Evolutionary conservation across 257 asterid species (phyloP).

Genomic region (Solanum tarijense): DNA sequence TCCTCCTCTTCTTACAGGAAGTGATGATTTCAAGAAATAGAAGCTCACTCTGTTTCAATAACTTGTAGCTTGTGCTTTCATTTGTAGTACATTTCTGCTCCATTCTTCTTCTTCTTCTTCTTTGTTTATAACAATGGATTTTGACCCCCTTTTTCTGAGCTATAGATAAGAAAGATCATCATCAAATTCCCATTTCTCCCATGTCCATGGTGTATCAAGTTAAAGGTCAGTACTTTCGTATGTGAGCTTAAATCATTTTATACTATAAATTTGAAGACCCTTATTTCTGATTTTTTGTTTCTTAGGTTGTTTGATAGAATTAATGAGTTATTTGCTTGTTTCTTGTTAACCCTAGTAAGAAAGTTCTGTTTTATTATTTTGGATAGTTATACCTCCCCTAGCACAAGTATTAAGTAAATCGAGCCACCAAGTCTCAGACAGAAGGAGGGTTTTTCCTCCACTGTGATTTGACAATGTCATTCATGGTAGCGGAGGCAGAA

Average conservation of each 20-base stretch:
- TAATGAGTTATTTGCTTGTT: background rate
- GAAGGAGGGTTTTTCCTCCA: background rate
- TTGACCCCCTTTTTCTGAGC: background rate
- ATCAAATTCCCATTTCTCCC: background rate
- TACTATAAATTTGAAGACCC: background rate
- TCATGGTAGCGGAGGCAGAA: background rate
- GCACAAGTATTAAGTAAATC: background rate
- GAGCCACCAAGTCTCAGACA: background rate
- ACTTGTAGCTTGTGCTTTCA: background rate
- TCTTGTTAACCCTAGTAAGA: background rate
- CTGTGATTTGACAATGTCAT: background rate
- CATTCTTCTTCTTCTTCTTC: background rate
- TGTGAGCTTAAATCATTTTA: background rate
- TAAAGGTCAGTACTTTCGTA: background rate
- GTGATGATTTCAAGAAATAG: background rate
- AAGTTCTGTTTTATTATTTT: background rate
- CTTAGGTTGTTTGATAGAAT: background rate
- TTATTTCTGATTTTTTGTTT: background rate
- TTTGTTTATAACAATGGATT: background rate
- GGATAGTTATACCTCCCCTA: background rate
- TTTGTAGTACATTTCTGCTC: background rate
- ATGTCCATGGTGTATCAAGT: background rate
- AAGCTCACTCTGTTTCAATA: background rate
- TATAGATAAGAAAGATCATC: background rate
- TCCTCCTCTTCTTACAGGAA: background rate